A percentile compares a stretch with the other conserved stretches of the same genome.
These are phyloP conservation scores for Populus ilicifolia DNA, from an alignment of 345 rosid species.

Conservation along the genomic window DNA sequence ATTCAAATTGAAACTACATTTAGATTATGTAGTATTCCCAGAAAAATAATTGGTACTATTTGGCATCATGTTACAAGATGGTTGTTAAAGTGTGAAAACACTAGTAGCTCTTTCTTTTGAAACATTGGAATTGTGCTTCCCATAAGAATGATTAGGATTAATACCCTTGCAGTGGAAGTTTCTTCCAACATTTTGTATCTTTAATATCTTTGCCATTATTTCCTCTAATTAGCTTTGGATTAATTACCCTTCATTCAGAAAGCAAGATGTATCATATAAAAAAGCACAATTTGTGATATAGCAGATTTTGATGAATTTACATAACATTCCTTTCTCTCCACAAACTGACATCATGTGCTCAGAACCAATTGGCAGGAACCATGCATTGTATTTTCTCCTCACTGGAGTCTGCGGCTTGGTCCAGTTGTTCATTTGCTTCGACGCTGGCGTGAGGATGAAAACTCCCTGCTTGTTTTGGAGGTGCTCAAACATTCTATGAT, in stretches of 20 bases:
- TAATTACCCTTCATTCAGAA: not conserved
- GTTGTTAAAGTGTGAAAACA: too few relatives aligned
- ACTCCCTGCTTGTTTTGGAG: slow-evolving; percentile 76
- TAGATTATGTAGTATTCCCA: not conserved
- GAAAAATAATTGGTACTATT: too few relatives aligned
- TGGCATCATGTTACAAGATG: too few relatives aligned
- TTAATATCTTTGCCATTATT: too few relatives aligned
- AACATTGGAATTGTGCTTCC: not conserved
- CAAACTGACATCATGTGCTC: slow-evolving; percentile 27
- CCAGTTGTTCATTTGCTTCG: slow-evolving; percentile 71
- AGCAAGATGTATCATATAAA: not conserved
- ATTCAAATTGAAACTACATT: not conserved
- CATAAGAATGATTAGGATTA: not conserved
- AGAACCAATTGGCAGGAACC: slow-evolving; percentile 83
- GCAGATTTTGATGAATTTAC: not conserved
- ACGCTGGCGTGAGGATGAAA: slow-evolving; percentile 67
- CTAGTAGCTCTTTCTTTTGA: not conserved
- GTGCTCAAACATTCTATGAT: slow-evolving; percentile 28
- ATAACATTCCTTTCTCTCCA: not conserved
- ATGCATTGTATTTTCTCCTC: slow-evolving; percentile 70
- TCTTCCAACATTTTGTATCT: too few relatives aligned
- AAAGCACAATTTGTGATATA: not conserved
- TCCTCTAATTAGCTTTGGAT: too few relatives aligned
- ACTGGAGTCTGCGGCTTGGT: slow-evolving; percentile 81
- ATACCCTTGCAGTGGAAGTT: not conserved